These are phyloP conservation scores for Phytophthora fragariaefolia DNA, from an alignment of 352 stramenopile genomes.

Conservation along the genomic window DNA sequence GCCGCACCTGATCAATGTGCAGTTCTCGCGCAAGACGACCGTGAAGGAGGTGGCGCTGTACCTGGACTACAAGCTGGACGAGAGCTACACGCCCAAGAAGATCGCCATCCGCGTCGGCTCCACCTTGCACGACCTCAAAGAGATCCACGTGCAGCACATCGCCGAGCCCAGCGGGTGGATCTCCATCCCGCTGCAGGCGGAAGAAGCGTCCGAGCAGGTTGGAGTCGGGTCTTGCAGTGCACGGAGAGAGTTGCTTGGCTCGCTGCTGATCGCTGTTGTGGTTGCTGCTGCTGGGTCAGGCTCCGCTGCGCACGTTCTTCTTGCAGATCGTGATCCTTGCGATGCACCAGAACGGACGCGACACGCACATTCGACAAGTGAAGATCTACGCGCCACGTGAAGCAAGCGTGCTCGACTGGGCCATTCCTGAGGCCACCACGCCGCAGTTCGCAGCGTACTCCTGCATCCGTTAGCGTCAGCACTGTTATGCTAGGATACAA, in stretches of 20 bases:
- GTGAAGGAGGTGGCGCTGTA: slow-evolving; percentile 96
- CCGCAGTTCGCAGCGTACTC: slow-evolving; percentile 76
- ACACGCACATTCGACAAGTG: slow-evolving; percentile 96
- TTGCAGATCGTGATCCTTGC: slow-evolving; percentile 96
- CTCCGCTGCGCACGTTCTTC: slow-evolving; percentile 92
- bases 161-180: slow-evolving; percentile 95
- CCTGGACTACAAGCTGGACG: slow-evolving; percentile 97
- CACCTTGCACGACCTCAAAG: slow-evolving; percentile 96
- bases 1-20: slow-evolving; percentile 98
- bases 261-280: slow-evolving; percentile 2
- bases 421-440: slow-evolving; percentile 60
- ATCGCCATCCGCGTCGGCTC: slow-evolving; percentile 93
- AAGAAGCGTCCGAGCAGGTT: slow-evolving; percentile 61
- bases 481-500: too few species aligned
- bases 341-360: slow-evolving; percentile 99
- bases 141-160: slow-evolving; percentile 93
- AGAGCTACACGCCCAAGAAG: slow-evolving; percentile 98
- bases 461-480: slow-evolving; percentile 52
- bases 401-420: slow-evolving; percentile 55
- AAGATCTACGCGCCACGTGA: slow-evolving; percentile 91
- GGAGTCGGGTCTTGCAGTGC: too few species aligned
- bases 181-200: slow-evolving; percentile 83
- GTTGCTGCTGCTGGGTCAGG: slow-evolving; percentile 25
- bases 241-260: too few species aligned
- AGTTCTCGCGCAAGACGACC: slow-evolving; percentile 96